Percentiles rank a stretch among this genome's conserved stretches.
These are phyloP conservation scores for Crithidia bombi DNA, from an alignment of 208 protist species.

Conservation along the genomic window DNA sequence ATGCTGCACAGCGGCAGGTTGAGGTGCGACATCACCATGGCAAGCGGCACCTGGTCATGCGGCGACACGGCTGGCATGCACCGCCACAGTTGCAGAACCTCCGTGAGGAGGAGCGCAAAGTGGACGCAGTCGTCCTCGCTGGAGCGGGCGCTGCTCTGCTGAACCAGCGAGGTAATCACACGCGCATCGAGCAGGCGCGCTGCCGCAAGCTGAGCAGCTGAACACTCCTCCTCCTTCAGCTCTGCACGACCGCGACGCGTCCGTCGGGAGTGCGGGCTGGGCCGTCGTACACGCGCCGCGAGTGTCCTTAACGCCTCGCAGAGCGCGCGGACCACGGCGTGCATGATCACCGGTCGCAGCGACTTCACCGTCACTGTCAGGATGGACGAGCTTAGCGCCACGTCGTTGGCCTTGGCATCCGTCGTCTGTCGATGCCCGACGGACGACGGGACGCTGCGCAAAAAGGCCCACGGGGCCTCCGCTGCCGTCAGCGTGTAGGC, in stretches of 20 bases:
- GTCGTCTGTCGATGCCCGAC: constrained; percentile 12
- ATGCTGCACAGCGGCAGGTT: constrained; percentile 64
- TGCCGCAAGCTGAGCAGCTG: constrained; percentile 34
- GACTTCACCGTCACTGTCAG: constrained; percentile 39
- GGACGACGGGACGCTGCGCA: constrained; percentile 33
- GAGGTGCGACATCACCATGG: constrained; percentile 73
- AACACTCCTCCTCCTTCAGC: background rate
- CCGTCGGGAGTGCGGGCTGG: background rate
- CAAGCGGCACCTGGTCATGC: constrained; percentile 69
- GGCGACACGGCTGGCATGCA: constrained; percentile 50
- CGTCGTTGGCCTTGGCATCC: constrained; percentile 7
- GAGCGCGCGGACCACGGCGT: constrained; percentile 31
- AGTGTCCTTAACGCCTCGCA: constrained; percentile 22
- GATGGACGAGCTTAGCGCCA: constrained; percentile 22
- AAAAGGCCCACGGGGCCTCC: constrained; percentile 30
- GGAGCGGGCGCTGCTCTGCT: constrained; percentile 33
- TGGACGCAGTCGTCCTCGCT: constrained; percentile 42
- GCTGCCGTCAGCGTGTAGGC: constrained; percentile 27
- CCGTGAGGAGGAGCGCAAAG: constrained; percentile 57
- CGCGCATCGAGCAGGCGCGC: constrained; percentile 58
- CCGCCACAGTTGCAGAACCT: constrained; percentile 72
- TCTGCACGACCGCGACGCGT: background rate
- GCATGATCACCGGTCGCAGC: constrained; percentile 33
- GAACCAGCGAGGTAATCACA: constrained; percentile 56
- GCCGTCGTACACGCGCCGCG: background rate